Evolutionary conservation across 345 rosid species (phyloP), one percentile per base, ranked within the genome.

Genomic region (Eutrema japonicum): DNA sequence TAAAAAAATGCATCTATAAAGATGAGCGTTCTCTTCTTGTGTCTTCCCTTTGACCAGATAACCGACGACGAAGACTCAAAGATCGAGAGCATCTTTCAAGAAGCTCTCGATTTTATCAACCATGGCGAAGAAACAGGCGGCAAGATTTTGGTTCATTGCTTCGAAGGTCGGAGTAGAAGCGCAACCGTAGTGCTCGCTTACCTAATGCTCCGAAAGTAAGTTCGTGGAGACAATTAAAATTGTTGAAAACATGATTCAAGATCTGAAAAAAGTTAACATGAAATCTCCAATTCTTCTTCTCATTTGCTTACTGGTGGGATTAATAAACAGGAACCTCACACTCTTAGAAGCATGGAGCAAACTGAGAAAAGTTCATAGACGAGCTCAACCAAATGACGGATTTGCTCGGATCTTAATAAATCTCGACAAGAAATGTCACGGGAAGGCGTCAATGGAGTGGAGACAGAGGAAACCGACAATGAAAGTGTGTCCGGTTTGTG

Each of bases 321-420:
- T 3, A 46, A 73, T 60, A 40, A 72, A 68, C 85, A 95, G 98
- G 88, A 87, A 90, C 63, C 78, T 77, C 40, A 89, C 93, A 36
- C 85, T 92, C 4, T 61, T 85, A 70, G 81, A 88, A 80, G 96
- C 98, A 36, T 96, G 99, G 99, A 84, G 75, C 67, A 64, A 74
- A 78, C 83, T 95, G 1, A 95, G 86, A 73, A 85, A 85, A 72
- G 96, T 81, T 59, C 99, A 95, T 58, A 91, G 97, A 7, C 76
- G 99, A 70, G 98, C 99, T 29, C 97, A 95, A 71, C 99, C 99
- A 0, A 95, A 95, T 48, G 99, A 95, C 61, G 99, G 99, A 4
- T 95, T 95, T 70, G 98, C 96, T 6, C 83, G 71, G 74, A 82
- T 82, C 42, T 84, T 91, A 35, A 6, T 85, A 53, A 85, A 77